Conservation (phyloP, 2,329 filamentous ascomycete species). For the Phialophora macrospora region DNA sequence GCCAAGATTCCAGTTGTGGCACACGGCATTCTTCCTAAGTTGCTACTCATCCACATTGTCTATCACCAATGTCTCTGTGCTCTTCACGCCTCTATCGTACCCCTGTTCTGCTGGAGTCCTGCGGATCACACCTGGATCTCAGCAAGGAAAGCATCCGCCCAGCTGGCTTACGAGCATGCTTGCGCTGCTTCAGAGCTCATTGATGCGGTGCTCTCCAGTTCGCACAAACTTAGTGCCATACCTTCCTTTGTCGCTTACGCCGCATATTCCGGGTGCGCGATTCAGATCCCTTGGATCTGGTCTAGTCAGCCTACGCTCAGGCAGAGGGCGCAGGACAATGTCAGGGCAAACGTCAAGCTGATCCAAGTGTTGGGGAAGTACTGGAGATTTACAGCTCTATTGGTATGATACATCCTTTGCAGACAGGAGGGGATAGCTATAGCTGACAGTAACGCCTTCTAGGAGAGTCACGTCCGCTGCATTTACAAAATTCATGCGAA, state of each 20-base stretch:
- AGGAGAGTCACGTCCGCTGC: slow-evolving; percentile 22
- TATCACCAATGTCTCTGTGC: slow-evolving; percentile 26
- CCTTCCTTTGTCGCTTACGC: slow-evolving; percentile 24
- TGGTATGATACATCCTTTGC: slow-evolving; percentile 7
- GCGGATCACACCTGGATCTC: slow-evolving; percentile 9
- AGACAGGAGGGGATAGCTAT: too few species aligned
- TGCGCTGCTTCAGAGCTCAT: slow-evolving; percentile 18
- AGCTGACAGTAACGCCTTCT: neutral
- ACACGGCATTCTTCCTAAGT: slow-evolving; percentile 11
- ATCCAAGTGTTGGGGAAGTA: slow-evolving; percentile 19
- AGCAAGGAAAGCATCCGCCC: slow-evolving; percentile 21
- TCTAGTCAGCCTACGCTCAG: neutral
- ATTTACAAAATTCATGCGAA: slow-evolving; percentile 23
- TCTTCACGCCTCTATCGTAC: slow-evolving; percentile 24
- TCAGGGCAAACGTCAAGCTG: slow-evolving; percentile 18
- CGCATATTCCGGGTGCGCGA: slow-evolving; percentile 19
- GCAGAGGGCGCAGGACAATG: slow-evolving; percentile 13
- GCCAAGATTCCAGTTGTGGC: neutral
- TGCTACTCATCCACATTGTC: slow-evolving; percentile 20
- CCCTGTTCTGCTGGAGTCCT: slow-evolving; percentile 22
- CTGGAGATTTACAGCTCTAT: slow-evolving; percentile 23
- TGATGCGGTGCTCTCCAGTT: slow-evolving; percentile 10
- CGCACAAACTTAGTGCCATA: slow-evolving; percentile 1
- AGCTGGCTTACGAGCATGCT: slow-evolving; percentile 20
- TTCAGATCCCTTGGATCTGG: slow-evolving; percentile 25